Evolutionary conservation across 2,329 filamentous ascomycete species (phyloP).

Genomic region (Exophiala mesophila): DNA sequence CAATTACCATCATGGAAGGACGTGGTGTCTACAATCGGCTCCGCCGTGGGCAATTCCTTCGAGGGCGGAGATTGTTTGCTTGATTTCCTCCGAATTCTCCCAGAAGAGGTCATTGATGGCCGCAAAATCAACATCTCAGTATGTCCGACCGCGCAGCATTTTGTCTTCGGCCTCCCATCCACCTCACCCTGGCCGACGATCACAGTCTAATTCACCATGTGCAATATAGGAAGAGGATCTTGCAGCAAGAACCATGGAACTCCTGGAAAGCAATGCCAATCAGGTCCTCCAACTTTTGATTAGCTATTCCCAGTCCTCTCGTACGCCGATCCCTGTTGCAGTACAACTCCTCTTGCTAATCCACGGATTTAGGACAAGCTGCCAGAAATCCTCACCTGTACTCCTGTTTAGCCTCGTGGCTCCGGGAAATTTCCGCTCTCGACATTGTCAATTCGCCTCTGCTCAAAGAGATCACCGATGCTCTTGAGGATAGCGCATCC

Average conservation of each 20-base stretch:
- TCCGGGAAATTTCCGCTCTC: slow-evolving; percentile 81
- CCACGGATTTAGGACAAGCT: slow-evolving; percentile 51
- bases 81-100: slow-evolving; percentile 93
- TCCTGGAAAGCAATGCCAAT: slow-evolving; percentile 83
- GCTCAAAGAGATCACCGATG: slow-evolving; percentile 73
- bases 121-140: slow-evolving; percentile 99
- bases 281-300: slow-evolving; percentile 83
- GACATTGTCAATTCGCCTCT: slow-evolving; percentile 82
- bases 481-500: slow-evolving; percentile 68
- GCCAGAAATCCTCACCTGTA: slow-evolving; percentile 84
- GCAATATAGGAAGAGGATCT: slow-evolving; percentile 87
- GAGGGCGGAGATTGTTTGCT: slow-evolving; percentile 80
- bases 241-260: slow-evolving; percentile 73
- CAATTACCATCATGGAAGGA: slow-evolving; percentile 96
- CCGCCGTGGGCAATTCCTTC: slow-evolving; percentile 61
- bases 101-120: slow-evolving; percentile 98
- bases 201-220: slow-evolving; percentile 46
- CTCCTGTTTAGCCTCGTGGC: slow-evolving; percentile 95
- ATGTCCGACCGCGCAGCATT: slow-evolving; percentile 61
- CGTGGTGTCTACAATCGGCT: slow-evolving; percentile 76
- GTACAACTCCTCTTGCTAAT: neutral
- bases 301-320: slow-evolving; percentile 84
- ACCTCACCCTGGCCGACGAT: slow-evolving; percentile 36
- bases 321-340: slow-evolving; percentile 10
- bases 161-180: slow-evolving; percentile 41